phyloP scores from a whole-genome alignment of 2,329 filamentous ascomycete genomes.

The Microcera coccophila region DNA sequence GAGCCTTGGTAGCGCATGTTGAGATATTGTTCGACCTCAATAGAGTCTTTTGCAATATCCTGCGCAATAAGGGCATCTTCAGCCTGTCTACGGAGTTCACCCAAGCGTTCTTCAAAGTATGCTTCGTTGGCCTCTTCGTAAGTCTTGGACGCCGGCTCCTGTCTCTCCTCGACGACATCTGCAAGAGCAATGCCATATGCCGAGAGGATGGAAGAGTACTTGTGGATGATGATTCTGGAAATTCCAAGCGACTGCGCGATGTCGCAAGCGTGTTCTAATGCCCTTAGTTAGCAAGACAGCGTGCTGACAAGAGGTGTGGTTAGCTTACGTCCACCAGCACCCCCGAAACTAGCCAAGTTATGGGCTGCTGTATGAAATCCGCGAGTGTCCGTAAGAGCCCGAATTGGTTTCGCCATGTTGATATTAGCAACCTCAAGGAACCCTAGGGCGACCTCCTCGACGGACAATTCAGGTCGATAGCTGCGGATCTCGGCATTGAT shows the following conservation, averaged over 20 bases:
- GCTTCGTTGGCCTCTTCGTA: constrained; percentile 3
- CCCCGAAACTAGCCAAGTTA: constrained; percentile 50
- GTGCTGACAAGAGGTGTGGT: too few species aligned
- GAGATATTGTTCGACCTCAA: constrained; percentile 39
- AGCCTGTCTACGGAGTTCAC: neutral
- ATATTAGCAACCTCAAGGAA: constrained; percentile 73
- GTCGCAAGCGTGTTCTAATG: constrained; percentile 40
- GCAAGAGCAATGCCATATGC: constrained; percentile 42
- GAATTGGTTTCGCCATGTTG: constrained; percentile 70
- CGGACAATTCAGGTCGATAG: constrained; percentile 5
- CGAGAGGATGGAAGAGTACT: constrained; percentile 38
- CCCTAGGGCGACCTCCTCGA: constrained; percentile 51
- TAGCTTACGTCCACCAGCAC: constrained; percentile 58
- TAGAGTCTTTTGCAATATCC: constrained; percentile 35
- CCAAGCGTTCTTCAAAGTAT: neutral
- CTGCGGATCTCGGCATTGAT: neutral
- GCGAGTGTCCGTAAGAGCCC: constrained; percentile 64
- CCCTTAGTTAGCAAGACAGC: neutral
- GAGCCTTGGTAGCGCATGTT: constrained; percentile 49
- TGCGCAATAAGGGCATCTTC: constrained; percentile 21
- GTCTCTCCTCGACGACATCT: constrained; percentile 35
- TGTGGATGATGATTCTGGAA: constrained; percentile 37
- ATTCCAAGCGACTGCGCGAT: constrained; percentile 40
- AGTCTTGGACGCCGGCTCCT: constrained; percentile 29
- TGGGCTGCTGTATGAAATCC: constrained; percentile 29